Evolutionary conservation across 2,329 filamentous ascomycete species (phyloP).

Genomic region (Stachybotrys elegans): DNA sequence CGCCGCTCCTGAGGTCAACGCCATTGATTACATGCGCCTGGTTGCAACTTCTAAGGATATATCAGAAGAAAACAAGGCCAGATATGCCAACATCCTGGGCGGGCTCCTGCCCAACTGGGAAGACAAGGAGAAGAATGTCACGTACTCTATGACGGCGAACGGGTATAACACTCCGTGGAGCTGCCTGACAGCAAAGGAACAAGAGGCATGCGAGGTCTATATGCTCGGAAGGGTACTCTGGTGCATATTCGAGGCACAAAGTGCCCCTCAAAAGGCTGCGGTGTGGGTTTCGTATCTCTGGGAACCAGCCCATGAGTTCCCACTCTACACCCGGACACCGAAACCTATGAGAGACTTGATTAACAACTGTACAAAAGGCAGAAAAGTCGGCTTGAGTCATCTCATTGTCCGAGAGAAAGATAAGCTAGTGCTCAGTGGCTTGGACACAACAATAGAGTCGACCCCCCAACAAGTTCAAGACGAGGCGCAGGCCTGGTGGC

Average conservation of each 20-base stretch:
- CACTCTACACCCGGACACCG: constrained; percentile 44
- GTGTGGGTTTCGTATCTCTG: constrained; percentile 56
- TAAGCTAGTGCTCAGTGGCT: constrained; percentile 37
- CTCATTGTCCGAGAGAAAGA: constrained; percentile 39
- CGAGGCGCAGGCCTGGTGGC: constrained; percentile 44
- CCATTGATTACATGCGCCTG: constrained; percentile 52
- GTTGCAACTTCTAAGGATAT: constrained; percentile 46
- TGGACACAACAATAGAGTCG: constrained; percentile 24
- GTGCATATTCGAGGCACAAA: constrained; percentile 58
- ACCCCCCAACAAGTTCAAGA: constrained; percentile 28
- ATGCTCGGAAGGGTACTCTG: constrained; percentile 58
- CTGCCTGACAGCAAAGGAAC: constrained; percentile 43
- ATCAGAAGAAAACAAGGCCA: constrained; percentile 29
- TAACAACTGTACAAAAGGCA: constrained; percentile 46
- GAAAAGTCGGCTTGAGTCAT: constrained; percentile 37
- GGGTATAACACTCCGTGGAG: constrained; percentile 56
- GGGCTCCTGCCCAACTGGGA: constrained; percentile 44
- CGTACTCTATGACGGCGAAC: constrained; percentile 39
- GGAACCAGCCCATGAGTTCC: constrained; percentile 53
- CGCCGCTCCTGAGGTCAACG: constrained; percentile 54
- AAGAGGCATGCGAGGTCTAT: constrained; percentile 56
- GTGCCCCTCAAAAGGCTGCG: constrained; percentile 50
- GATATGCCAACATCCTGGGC: constrained; percentile 36
- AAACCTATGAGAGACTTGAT: constrained; percentile 40
- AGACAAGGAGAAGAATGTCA: constrained; percentile 30